Evolutionary conservation across 257 asterid genomes (phyloP).

Genomic region (Solanum tacnaense): DNA sequence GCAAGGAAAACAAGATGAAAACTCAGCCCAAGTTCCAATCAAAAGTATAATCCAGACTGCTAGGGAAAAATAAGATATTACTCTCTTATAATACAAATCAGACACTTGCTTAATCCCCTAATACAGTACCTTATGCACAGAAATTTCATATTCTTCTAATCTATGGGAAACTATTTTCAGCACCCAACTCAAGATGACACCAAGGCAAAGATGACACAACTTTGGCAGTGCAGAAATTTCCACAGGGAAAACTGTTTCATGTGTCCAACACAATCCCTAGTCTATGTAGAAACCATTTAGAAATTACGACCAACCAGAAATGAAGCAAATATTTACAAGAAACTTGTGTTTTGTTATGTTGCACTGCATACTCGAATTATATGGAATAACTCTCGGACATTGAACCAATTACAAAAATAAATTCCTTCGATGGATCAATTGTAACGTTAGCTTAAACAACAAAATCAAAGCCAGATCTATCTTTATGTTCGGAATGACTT

Average conservation of each 20-base stretch:
- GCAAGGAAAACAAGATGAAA: slow-evolving; percentile 20
- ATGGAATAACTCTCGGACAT: neutral
- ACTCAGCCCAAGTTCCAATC: neutral
- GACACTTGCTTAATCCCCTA: neutral
- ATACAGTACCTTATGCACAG: neutral
- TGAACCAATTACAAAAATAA: no score
- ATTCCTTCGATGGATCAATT: neutral
- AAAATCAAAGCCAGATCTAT: neutral
- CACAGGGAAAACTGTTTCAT: neutral
- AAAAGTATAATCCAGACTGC: neutral
- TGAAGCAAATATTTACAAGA: neutral
- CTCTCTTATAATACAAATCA: neutral
- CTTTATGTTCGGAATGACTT: neutral
- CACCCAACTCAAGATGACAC: neutral
- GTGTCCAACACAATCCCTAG: neutral
- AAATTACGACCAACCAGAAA: neutral
- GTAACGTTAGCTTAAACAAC: neutral
- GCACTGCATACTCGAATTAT: neutral
- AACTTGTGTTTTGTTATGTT: neutral
- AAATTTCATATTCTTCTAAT: neutral
- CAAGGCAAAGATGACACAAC: neutral
- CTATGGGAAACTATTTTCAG: neutral
- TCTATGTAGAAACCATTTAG: neutral
- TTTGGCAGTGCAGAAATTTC: neutral
- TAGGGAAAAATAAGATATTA: neutral